Conservation (phyloP, 768 basidiomycete genomes). For the Cantharellus anzutake region DNA sequence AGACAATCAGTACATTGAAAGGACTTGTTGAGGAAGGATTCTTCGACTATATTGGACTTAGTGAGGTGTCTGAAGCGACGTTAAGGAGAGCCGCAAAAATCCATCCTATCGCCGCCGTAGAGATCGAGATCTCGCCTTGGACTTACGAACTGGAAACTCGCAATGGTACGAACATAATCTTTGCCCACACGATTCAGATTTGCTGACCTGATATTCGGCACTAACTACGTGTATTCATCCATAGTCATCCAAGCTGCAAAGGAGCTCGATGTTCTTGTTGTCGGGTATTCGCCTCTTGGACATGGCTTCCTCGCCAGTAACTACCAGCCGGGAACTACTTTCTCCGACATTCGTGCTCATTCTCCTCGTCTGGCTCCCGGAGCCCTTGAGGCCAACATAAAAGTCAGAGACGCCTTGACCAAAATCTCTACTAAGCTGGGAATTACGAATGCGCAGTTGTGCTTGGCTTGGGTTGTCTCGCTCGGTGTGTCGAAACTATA, state of each 20-base stretch:
- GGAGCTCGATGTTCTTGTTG: constrained; percentile 18
- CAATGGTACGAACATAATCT: neutral
- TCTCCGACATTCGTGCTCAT: constrained; percentile 14
- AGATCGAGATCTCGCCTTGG: constrained; percentile 23
- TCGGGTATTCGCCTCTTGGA: constrained; percentile 22
- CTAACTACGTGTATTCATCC: neutral
- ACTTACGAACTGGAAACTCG: constrained; percentile 16
- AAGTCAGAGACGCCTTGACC: constrained; percentile 18
- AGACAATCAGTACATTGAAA: constrained; percentile 22
- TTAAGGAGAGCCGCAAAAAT: constrained; percentile 22
- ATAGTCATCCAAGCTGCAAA: constrained; percentile 18
- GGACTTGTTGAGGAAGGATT: constrained; percentile 33
- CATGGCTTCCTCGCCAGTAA: constrained; percentile 28
- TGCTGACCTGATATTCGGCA: too few species aligned
- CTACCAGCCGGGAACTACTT: constrained; percentile 24
- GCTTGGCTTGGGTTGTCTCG: constrained; percentile 21
- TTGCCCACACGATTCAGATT: too few species aligned
- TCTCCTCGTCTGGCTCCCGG: constrained; percentile 12
- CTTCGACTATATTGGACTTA: constrained; percentile 40
- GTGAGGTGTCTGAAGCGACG: constrained; percentile 32
- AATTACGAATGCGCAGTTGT: constrained; percentile 20
- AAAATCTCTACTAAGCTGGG: constrained; percentile 19
- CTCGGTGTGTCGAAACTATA: constrained; percentile 8
- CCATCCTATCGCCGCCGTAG: constrained; percentile 18
- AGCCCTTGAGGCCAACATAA: constrained; percentile 19